Evolutionary conservation across 495 filamentous ascomycete species (phyloP).

Genomic region (Aspergillus carlsbadensis): DNA sequence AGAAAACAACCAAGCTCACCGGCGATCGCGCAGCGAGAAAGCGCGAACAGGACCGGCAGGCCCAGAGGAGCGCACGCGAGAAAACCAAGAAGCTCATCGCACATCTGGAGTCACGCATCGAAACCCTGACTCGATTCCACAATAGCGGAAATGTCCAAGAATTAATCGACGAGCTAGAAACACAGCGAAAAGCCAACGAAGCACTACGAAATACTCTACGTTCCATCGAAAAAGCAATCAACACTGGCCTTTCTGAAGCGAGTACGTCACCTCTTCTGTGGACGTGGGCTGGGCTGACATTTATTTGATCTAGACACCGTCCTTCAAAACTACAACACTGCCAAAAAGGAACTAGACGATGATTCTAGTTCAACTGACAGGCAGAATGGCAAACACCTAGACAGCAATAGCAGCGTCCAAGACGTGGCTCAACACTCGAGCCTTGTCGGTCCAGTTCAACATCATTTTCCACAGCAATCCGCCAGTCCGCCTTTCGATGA

Average conservation of each 20-base stretch:
- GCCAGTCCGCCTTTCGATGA: constrained; percentile 1
- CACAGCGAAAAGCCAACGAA: constrained; percentile 14
- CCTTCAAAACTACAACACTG: not conserved
- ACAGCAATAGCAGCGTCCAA: not conserved
- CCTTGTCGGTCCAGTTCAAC: not conserved
- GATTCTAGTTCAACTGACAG: not conserved
- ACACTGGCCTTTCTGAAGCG: constrained; percentile 5
- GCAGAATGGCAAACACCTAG: not conserved
- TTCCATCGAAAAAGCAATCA: constrained; percentile 12
- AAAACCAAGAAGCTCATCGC: constrained; percentile 16
- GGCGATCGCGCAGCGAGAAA: constrained; percentile 16
- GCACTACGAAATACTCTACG: constrained; percentile 6
- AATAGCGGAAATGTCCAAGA: constrained; percentile 12
- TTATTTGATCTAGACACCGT: not conserved
- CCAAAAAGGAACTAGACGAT: constrained; percentile 5
- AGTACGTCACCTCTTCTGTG: constrained; percentile 1
- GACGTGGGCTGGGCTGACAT: not conserved
- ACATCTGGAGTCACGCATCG: constrained; percentile 14
- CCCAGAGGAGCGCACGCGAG: constrained; percentile 17
- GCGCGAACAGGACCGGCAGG: constrained; percentile 18
- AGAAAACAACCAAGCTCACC: constrained; percentile 11
- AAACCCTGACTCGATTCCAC: constrained; percentile 14
- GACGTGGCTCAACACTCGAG: constrained; percentile 2
- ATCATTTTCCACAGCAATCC: not conserved
- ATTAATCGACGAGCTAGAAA: constrained; percentile 18